phyloP scores from a whole-genome alignment of 306 rosid genomes.

The Cucumis hystrix region DNA sequence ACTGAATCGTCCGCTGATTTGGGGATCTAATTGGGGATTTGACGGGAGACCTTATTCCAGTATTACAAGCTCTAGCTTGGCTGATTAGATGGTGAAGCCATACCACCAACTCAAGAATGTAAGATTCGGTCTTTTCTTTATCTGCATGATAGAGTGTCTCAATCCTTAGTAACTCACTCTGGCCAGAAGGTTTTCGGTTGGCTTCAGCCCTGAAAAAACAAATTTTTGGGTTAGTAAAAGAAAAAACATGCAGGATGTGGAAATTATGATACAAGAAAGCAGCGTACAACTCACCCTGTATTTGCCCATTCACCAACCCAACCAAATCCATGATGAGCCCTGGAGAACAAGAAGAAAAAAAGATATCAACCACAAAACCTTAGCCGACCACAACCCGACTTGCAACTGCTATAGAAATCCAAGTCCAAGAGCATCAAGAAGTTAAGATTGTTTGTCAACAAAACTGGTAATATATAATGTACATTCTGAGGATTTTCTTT shows the following conservation, averaged over 20 bases:
- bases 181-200: constrained; percentile 57
- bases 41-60: constrained; percentile 82
- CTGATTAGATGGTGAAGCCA: constrained; percentile 87
- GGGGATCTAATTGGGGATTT: constrained; percentile 81
- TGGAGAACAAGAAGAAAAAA: not conserved
- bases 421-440: not conserved
- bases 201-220: constrained; percentile 54
- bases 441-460: not conserved
- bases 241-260: constrained; percentile 1
- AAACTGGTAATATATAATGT: not conserved
- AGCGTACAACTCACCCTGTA: constrained; percentile 57
- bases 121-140: constrained; percentile 64
- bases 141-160: constrained; percentile 94
- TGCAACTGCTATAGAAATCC: not conserved
- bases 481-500: not conserved
- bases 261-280: not conserved
- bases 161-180: constrained; percentile 61
- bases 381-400: not conserved
- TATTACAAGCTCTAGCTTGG: constrained; percentile 55
- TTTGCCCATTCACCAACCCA: constrained; percentile 99
- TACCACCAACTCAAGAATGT: constrained; percentile 77
- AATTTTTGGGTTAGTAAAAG: not conserved
- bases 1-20: constrained; percentile 31
- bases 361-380: not conserved
- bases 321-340: constrained; percentile 98